These are phyloP conservation scores for Annulohypoxylon moriforme DNA, from an alignment of 495 filamentous ascomycete species.

Conservation along the genomic window DNA sequence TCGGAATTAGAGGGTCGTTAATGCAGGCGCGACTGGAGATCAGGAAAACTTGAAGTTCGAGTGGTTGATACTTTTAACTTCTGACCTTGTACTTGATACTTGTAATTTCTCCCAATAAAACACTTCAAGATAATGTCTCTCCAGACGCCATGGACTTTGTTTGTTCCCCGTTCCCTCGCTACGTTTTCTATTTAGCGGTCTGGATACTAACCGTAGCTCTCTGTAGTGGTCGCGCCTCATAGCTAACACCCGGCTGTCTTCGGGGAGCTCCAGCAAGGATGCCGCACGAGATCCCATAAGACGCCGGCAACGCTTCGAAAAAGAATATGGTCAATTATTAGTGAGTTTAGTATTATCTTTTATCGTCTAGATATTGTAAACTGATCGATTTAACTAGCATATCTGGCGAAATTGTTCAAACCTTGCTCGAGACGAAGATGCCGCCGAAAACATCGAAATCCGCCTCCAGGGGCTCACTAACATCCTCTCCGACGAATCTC, in stretches of 20 bases:
- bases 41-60: slow-evolving; percentile 7
- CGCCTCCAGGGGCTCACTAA: slow-evolving; percentile 73
- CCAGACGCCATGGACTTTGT: slow-evolving; percentile 56
- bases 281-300: slow-evolving; percentile 81
- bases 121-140: slow-evolving; percentile 34
- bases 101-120: slow-evolving; percentile 13
- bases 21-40: slow-evolving; percentile 27
- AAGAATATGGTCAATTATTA: slow-evolving; percentile 84
- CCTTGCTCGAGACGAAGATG: slow-evolving; percentile 63
- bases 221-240: slow-evolving; percentile 87
- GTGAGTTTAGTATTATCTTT: slow-evolving; percentile 57
- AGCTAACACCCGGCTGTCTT: slow-evolving; percentile 76
- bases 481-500: slow-evolving; percentile 87
- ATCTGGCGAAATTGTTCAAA: slow-evolving; percentile 78
- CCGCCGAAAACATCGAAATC: slow-evolving; percentile 64
- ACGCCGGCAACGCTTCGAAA: slow-evolving; percentile 89
- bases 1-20: slow-evolving; percentile 35
- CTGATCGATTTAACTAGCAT: slow-evolving; percentile 63
- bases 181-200: slow-evolving; percentile 11
- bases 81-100: slow-evolving; percentile 1
- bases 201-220: slow-evolving; percentile 29
- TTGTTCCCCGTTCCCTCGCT: slow-evolving; percentile 3
- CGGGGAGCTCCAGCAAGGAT: slow-evolving; percentile 67
- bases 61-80: neutral
- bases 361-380: neutral